Evolutionary conservation across 352 stramenopile species (phyloP).

Genomic region (Phytophthora idaei): DNA sequence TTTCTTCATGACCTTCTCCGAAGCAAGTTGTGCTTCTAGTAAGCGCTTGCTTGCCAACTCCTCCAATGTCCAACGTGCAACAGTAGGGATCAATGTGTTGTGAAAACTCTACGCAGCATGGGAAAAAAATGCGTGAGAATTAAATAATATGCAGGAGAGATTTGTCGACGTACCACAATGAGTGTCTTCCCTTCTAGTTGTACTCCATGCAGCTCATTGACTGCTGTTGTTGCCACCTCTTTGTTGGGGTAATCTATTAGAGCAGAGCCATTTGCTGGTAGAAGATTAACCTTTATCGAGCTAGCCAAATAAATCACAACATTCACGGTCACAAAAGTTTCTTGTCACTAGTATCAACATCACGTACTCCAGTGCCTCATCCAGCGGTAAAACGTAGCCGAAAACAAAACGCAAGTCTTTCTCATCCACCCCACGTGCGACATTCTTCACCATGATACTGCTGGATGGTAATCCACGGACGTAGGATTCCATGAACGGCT

Average conservation of each 20-base stretch:
- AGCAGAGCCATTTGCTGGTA: slow-evolving; percentile 14
- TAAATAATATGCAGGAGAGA: slow-evolving; percentile 4
- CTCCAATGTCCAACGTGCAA: slow-evolving; percentile 32
- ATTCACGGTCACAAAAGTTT: background rate
- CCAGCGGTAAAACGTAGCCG: slow-evolving; percentile 51
- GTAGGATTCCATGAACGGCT: slow-evolving; percentile 47
- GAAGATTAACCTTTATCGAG: slow-evolving; percentile 24
- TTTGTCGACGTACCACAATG: slow-evolving; percentile 47
- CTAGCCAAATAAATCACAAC: slow-evolving; percentile 14
- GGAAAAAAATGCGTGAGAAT: slow-evolving; percentile 12
- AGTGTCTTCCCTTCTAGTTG: slow-evolving; percentile 49
- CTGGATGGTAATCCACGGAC: slow-evolving; percentile 33
- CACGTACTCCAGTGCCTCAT: slow-evolving; percentile 44
- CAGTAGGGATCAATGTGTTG: slow-evolving; percentile 1
- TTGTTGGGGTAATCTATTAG: slow-evolving; percentile 35
- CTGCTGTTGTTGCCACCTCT: slow-evolving; percentile 42
- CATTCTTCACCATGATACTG: slow-evolving; percentile 46
- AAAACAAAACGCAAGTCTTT: slow-evolving; percentile 67
- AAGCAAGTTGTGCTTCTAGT: slow-evolving; percentile 18
- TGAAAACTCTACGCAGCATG: slow-evolving; percentile 33
- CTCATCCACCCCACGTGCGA: slow-evolving; percentile 50
- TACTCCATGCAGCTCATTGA: slow-evolving; percentile 58
- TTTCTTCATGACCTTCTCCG: slow-evolving; percentile 72
- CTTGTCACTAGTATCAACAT: background rate
- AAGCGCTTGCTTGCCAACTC: slow-evolving; percentile 36